A percentile compares a stretch with the other conserved stretches of the same genome.
Evolutionary conservation across 2,329 filamentous ascomycete species (phyloP).

Genomic region (Zymoseptoria passerinii): DNA sequence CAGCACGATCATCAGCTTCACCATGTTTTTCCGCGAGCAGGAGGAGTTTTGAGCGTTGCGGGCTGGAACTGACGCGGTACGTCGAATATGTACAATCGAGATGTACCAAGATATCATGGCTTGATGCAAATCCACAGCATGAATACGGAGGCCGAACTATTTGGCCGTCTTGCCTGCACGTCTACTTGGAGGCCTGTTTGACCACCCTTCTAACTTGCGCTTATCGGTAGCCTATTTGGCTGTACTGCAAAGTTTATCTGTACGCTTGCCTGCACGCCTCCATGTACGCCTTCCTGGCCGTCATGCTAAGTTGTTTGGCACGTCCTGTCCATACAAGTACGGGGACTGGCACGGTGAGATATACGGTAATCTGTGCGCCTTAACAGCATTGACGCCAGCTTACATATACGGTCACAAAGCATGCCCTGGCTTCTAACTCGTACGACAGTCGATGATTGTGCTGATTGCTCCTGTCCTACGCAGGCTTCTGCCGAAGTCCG

Average conservation of each 20-base stretch:
- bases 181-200: too few species aligned
- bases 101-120: not conserved
- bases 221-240: too few species aligned
- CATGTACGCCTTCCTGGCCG: not conserved
- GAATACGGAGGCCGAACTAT: not conserved
- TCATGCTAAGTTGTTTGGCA: not conserved
- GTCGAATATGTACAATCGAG: not conserved
- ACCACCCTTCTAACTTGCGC: too few species aligned
- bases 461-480: too few species aligned
- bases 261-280: not conserved
- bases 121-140: not conserved
- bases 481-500: too few species aligned
- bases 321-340: too few species aligned
- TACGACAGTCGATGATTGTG: too few species aligned
- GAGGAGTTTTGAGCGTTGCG: slow-evolving; percentile 66
- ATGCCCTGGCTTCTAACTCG: too few species aligned
- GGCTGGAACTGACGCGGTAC: not conserved
- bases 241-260: not conserved
- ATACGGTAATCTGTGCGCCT: not conserved
- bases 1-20: slow-evolving; percentile 94
- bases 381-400: not conserved
- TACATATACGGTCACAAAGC: not conserved
- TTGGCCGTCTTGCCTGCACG: too few species aligned
- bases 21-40: slow-evolving; percentile 97
- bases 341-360: too few species aligned